Conservation (phyloP, 345 rosid genomes). For the Eucalyptus polyanthemos region DNA sequence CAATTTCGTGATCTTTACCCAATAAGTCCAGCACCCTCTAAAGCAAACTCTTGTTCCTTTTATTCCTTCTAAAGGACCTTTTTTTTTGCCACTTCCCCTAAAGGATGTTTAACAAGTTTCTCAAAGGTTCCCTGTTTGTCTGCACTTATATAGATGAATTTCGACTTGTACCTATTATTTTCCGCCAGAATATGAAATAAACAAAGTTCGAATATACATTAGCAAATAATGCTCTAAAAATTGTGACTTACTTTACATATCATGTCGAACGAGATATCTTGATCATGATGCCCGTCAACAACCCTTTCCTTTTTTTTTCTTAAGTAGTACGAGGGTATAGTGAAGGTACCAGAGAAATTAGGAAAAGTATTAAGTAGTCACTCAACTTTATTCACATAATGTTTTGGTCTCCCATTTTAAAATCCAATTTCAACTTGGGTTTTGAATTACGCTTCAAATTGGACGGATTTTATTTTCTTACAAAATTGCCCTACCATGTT, state of each 20-base stretch:
- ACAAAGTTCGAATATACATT: background rate
- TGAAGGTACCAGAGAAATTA: background rate
- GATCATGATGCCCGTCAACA: background rate
- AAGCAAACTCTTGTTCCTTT: background rate
- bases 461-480: background rate
- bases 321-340: background rate
- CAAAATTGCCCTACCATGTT: background rate
- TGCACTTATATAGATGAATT: background rate
- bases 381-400: background rate
- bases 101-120: background rate
- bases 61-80: background rate
- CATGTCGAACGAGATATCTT: background rate
- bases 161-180: background rate
- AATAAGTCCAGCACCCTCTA: background rate
- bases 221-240: background rate
- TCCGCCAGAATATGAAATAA: background rate
- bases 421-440: background rate
- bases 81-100: background rate
- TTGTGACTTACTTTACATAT: background rate
- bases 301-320: background rate
- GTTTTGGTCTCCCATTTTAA: background rate
- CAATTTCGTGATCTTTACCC: background rate
- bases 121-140: background rate
- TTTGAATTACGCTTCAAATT: background rate
- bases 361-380: background rate